Conservation (phyloP, 1,284 basidiomycete species). For the Ustilago crameri region DNA sequence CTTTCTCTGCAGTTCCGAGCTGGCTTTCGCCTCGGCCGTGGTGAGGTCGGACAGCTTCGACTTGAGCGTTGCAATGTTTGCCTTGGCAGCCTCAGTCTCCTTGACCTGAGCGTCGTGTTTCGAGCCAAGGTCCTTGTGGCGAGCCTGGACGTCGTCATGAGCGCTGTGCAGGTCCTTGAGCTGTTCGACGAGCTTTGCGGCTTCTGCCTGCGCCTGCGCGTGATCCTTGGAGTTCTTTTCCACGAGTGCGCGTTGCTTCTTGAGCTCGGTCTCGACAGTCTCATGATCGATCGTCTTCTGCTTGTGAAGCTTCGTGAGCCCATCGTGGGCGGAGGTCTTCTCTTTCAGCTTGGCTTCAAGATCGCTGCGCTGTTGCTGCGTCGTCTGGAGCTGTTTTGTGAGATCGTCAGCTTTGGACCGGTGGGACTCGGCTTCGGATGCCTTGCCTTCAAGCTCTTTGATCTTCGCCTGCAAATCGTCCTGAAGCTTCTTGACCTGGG, state of each 20-base stretch:
- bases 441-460: slow-evolving; percentile 17
- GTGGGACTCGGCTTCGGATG: slow-evolving; percentile 14
- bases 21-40: slow-evolving; percentile 5
- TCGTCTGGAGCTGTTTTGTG: slow-evolving; percentile 23
- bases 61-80: slow-evolving; percentile 19
- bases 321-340: slow-evolving; percentile 15
- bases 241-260: slow-evolving; percentile 22
- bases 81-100: slow-evolving; percentile 7
- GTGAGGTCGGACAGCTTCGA: slow-evolving; percentile 15
- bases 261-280: slow-evolving; percentile 19
- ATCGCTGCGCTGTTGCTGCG: slow-evolving; percentile 11
- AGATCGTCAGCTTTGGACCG: slow-evolving; percentile 15
- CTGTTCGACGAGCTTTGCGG: slow-evolving; percentile 6
- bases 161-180: slow-evolving; percentile 14
- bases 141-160: slow-evolving; percentile 18
- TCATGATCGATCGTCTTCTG: slow-evolving; percentile 24
- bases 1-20: slow-evolving; percentile 22
- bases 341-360: slow-evolving; percentile 22
- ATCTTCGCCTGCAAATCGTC: slow-evolving; percentile 8
- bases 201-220: slow-evolving; percentile 20
- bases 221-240: slow-evolving; percentile 17
- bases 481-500: slow-evolving; percentile 12
- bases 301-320: slow-evolving; percentile 22
- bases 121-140: slow-evolving; percentile 13
- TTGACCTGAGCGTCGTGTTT: slow-evolving; percentile 23